A percentile compares a stretch with the other conserved stretches of the same genome.
phyloP scores from a whole-genome alignment of 1,284 basidiomycete species.

The Grifola frondosa region DNA sequence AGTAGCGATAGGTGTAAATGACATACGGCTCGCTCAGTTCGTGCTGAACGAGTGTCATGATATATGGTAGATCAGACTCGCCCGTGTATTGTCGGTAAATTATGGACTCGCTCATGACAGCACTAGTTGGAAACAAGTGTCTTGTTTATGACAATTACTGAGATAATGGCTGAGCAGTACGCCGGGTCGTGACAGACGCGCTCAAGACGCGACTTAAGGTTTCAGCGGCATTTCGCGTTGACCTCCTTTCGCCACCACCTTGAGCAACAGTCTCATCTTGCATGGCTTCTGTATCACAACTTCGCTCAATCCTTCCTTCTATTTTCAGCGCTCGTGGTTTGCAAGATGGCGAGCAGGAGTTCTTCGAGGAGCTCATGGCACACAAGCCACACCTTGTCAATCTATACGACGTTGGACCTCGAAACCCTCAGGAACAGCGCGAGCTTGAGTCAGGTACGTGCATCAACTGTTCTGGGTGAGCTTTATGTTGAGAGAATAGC shows the following conservation, averaged over 20 bases:
- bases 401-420: constrained; percentile 63
- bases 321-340: constrained; percentile 39
- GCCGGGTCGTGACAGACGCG: too few relatives aligned
- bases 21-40: constrained; percentile 97
- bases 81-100: constrained; percentile 72
- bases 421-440: constrained; percentile 61
- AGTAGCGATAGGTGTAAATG: constrained; percentile 92
- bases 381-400: constrained; percentile 60
- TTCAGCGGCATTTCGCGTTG: constrained; percentile 10
- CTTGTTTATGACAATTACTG: too few relatives aligned
- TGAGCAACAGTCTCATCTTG: constrained; percentile 1
- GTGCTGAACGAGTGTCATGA: constrained; percentile 86
- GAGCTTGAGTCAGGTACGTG: constrained; percentile 72
- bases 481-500: constrained; percentile 3
- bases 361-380: constrained; percentile 71
- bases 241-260: constrained; percentile 10
- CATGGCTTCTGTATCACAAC: constrained; percentile 46
- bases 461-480: not conserved
- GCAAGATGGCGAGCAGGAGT: constrained; percentile 62
- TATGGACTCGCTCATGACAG: constrained; percentile 49
- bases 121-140: not conserved
- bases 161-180: too few relatives aligned
- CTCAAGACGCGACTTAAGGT: constrained; percentile 13
- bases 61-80: constrained; percentile 75
- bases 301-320: constrained; percentile 43